Percentiles rank a stretch among this genome's conserved stretches.
phyloP scores from a whole-genome alignment of 2,329 filamentous ascomycete genomes.

The Ceratocystis colombiana region DNA sequence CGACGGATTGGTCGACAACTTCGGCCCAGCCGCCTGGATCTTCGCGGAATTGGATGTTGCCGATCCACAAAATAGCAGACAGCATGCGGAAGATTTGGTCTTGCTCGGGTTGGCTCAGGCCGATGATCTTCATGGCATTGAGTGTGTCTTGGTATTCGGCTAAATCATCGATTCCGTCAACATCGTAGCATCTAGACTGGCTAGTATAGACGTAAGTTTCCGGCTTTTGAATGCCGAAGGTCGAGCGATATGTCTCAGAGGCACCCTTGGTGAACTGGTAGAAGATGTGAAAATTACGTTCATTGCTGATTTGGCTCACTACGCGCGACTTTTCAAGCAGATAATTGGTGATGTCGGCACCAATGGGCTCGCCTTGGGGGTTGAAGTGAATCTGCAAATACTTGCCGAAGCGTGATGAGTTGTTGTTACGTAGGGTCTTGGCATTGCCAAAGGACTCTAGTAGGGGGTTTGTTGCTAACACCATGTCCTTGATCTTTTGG shows the following conservation, averaged over 20 bases:
- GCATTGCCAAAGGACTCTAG: conserved; percentile 97
- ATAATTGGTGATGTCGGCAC: conserved; percentile 97
- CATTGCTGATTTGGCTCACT: conserved; percentile 86
- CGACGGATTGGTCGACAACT: conserved; percentile 78
- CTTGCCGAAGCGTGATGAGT: conserved; percentile 96
- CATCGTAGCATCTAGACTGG: conserved; percentile 86
- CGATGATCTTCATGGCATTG: conserved; percentile 91
- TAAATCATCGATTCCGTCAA: conserved; percentile 84
- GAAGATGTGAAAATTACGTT: conserved; percentile 98
- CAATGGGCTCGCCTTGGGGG: conserved; percentile 76
- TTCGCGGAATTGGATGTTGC: conserved; percentile 84
- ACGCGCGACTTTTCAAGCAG: conserved; percentile 91
- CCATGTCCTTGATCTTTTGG: conserved; percentile 98
- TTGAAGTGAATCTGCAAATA: conserved; percentile 98
- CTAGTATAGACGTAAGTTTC: conserved; percentile 92
- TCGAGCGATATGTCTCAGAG: conserved; percentile 72
- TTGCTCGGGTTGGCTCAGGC: conserved; percentile 75
- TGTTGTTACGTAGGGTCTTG: conserved; percentile 96
- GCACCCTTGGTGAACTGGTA: conserved; percentile 98
- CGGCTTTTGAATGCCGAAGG: conserved; percentile 83
- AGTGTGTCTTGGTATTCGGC: conserved; percentile 84
- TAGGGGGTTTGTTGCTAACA: conserved; percentile 91
- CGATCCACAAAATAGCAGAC: conserved; percentile 82
- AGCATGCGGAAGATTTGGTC: conserved; percentile 96
- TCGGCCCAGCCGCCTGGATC: conserved; percentile 81